These are phyloP conservation scores for Apophysomyces variabilis DNA, from an alignment of 371 early-diverging fungal species.

Conservation along the genomic window DNA sequence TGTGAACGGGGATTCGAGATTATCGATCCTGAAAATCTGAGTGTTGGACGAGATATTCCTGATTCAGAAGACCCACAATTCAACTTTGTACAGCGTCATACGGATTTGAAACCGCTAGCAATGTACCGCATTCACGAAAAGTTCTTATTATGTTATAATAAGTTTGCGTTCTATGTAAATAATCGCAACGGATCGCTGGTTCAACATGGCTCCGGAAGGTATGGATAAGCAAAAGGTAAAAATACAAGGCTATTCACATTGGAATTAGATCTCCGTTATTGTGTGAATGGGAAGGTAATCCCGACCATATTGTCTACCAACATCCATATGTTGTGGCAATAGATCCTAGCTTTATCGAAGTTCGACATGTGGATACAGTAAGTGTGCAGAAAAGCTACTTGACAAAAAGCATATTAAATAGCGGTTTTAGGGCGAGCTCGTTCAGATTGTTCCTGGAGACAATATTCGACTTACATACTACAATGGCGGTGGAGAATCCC, in stretches of 20 bases:
- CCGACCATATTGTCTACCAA: conserved; percentile 70
- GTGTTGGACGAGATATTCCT: conserved; percentile 59
- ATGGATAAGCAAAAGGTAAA: conserved; percentile 19
- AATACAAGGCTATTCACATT: neutral
- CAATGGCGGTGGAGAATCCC: conserved; percentile 41
- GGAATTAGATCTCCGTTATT: conserved; percentile 35
- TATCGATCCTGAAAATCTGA: conserved; percentile 78
- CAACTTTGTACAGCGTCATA: conserved; percentile 79
- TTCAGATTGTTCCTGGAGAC: conserved; percentile 54
- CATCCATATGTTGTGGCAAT: conserved; percentile 90
- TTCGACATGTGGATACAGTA: conserved; percentile 85
- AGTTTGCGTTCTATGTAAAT: conserved; percentile 93
- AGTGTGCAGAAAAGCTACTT: conserved; percentile 15
- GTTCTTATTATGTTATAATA: conserved; percentile 89
- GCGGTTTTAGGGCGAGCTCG: conserved; percentile 44
- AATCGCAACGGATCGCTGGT: conserved; percentile 59
- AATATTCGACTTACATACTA: conserved; percentile 55
- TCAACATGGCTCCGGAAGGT: conserved; percentile 42
- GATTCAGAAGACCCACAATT: conserved; percentile 84
- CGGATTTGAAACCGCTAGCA: conserved; percentile 80
- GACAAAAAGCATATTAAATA: neutral
- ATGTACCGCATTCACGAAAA: conserved; percentile 80
- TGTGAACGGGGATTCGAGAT: conserved; percentile 87
- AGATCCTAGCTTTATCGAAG: conserved; percentile 86
- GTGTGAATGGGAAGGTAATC: conserved; percentile 62